Base-by-base conservation (phyloP, 768 basidiomycete species). In the Candolleomyces aberdarensis region DNA sequence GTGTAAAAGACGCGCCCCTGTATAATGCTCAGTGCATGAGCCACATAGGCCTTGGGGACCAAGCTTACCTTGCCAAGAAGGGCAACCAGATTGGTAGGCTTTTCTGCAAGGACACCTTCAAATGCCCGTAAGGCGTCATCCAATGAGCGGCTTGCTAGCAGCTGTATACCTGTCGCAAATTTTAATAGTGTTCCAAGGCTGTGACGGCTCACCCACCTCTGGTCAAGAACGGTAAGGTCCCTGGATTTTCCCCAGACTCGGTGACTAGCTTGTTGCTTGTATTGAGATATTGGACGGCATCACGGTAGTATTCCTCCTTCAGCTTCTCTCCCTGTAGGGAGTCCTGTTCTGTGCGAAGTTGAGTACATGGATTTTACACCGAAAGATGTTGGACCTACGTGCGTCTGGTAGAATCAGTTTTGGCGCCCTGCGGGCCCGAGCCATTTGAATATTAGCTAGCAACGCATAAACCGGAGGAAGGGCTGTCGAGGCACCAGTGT, bases 1-100 rank as follows among this genome's bases (percentile, higher is more conserved):
- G 91, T 85, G 69, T 95, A 96, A 13, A 92, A 78, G 58, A 97
- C 91, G 57, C 96, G 84, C 0, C 91, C 96, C 88, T 94, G 66
- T 5, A 39, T 6, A 41, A 47, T 8, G n/a, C 39, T 67, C 36
- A n/a, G 54, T 56, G 36, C 53, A 66, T 55, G 50, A 19, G 13
- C 26, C n/a, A 19, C 1, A 43, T 5, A 6, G 6, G 20, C 36
- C 36, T 36, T 7, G 22, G n/a, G 11, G 20, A 31, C 9, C 36
- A n/a, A 51, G 68, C 74, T 31, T 52, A 90, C 94, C 78, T 96
- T 94, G 58, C 94, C 95, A 9, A 94, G 79, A 5, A 96, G 77
- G 0, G 96, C 95, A 40, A 96, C 85, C 5, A 97, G 70, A 69
- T 98, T 96, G 17, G 88, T 92, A 0, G 95, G 91, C 67, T 90